phyloP scores from a whole-genome alignment of 2,329 filamentous ascomycete genomes.

The Aspergillus transmontanensis region DNA sequence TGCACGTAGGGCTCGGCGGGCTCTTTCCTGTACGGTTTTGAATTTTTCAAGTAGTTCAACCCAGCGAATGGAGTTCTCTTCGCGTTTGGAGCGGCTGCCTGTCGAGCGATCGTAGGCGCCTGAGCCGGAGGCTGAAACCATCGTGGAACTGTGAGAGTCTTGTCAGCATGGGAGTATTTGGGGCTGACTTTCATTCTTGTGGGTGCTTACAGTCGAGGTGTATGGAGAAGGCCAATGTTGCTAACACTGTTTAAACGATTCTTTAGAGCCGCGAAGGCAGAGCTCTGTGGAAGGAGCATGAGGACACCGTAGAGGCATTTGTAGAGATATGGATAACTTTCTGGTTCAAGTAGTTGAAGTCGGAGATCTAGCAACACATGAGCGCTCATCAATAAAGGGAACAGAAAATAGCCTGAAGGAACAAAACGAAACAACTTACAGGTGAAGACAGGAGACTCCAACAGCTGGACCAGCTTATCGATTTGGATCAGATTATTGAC shows the following conservation, averaged over 20 bases:
- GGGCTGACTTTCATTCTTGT: background rate
- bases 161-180: conserved; percentile 10
- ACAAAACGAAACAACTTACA: conserved; percentile 61
- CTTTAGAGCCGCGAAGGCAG: conserved; percentile 93
- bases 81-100: conserved; percentile 76
- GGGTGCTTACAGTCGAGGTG: conserved; percentile 71
- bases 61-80: conserved; percentile 87
- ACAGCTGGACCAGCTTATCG: conserved; percentile 93
- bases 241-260: conserved; percentile 96
- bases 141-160: conserved; percentile 11
- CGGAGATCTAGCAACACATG: conserved; percentile 70
- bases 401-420: background rate
- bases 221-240: conserved; percentile 92
- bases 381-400: conserved; percentile 10
- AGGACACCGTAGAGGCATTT: conserved; percentile 96
- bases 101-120: conserved; percentile 66
- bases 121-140: conserved; percentile 19
- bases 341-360: conserved; percentile 90
- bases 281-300: conserved; percentile 98
- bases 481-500: conserved; percentile 99
- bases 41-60: conserved; percentile 93
- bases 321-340: conserved; percentile 92
- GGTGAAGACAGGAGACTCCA: conserved; percentile 97
- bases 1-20: conserved; percentile 68
- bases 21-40: conserved; percentile 82